Percentiles rank a stretch among this genome's conserved stretches.
Evolutionary conservation across 2,329 filamentous ascomycete species (phyloP).

Genomic region (Pseudogymnoascus sp.): DNA sequence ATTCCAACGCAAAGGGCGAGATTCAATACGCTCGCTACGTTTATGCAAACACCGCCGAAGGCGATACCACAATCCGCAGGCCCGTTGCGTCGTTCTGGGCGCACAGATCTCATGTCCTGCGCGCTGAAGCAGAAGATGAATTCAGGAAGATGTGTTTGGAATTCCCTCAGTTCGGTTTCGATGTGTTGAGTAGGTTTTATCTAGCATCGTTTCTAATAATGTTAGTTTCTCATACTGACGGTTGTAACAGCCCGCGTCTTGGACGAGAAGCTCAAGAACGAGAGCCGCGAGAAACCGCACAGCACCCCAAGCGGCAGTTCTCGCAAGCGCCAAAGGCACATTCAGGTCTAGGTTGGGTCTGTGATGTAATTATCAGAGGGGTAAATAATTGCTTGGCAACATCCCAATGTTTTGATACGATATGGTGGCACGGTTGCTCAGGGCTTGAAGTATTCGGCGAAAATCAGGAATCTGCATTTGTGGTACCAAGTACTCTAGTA

Average conservation of each 20-base stretch:
- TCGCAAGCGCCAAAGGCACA: constrained; percentile 4
- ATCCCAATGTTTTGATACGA: background rate
- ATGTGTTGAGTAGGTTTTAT: constrained; percentile 65
- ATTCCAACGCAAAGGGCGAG: constrained; percentile 80
- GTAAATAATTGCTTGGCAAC: background rate
- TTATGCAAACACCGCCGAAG: constrained; percentile 63
- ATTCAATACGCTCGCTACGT: constrained; percentile 88
- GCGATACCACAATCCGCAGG: constrained; percentile 66
- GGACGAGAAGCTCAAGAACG: constrained; percentile 58
- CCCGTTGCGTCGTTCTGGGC: constrained; percentile 92
- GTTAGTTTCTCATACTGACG: constrained; percentile 15
- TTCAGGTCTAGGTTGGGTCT: background rate
- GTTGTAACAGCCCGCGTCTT: constrained; percentile 46
- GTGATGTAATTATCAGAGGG: background rate
- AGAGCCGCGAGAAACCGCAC: constrained; percentile 48
- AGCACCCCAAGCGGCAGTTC: constrained; percentile 7
- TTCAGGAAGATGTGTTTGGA: constrained; percentile 81
- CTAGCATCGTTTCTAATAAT: background rate
- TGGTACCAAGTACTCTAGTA: background rate
- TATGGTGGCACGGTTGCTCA: background rate
- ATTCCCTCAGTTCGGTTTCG: constrained; percentile 85
- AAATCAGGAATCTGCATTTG: background rate
- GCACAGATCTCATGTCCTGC: constrained; percentile 66
- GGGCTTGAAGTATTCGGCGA: background rate
- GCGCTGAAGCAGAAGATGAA: constrained; percentile 77